A percentile compares a stretch with the other conserved stretches of the same genome.
These are phyloP conservation scores for Calonectria pteridis DNA, from an alignment of 2,329 filamentous ascomycete genomes.

Conservation along the genomic window DNA sequence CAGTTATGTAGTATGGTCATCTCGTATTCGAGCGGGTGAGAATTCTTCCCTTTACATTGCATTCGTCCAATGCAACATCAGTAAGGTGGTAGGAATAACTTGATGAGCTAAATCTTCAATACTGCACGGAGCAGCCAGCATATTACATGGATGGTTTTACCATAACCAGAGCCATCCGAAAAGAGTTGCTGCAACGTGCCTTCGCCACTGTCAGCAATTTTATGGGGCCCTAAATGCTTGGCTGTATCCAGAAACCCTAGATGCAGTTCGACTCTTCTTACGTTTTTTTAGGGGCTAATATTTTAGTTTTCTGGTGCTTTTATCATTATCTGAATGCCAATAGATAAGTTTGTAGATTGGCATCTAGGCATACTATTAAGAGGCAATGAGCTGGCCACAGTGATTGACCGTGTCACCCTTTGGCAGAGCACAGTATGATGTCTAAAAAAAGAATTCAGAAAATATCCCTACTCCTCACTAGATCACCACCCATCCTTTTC, in stretches of 20 bases:
- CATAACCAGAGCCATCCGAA: neutral
- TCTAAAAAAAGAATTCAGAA: neutral
- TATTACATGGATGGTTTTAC: neutral
- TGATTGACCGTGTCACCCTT: too few species aligned
- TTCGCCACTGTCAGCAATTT: neutral
- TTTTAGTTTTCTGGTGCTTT: neutral
- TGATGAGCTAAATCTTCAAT: neutral
- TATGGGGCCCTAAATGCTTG: neutral
- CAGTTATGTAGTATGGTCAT: neutral
- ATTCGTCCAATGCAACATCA: neutral
- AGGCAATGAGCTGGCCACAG: too few species aligned
- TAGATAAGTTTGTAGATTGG: neutral
- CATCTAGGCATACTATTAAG: too few species aligned
- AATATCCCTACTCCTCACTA: neutral
- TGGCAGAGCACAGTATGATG: too few species aligned
- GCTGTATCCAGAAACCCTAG: neutral
- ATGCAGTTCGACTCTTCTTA: neutral
- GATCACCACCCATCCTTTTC: neutral
- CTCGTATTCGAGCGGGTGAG: neutral
- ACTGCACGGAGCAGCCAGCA: neutral
- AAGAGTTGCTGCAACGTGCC: neutral
- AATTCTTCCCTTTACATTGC: neutral
- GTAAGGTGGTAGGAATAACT: neutral
- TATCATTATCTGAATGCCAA: neutral
- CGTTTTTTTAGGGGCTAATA: neutral